Conservation (phyloP, 768 basidiomycete species). For the Jaapia argillacea region DNA sequence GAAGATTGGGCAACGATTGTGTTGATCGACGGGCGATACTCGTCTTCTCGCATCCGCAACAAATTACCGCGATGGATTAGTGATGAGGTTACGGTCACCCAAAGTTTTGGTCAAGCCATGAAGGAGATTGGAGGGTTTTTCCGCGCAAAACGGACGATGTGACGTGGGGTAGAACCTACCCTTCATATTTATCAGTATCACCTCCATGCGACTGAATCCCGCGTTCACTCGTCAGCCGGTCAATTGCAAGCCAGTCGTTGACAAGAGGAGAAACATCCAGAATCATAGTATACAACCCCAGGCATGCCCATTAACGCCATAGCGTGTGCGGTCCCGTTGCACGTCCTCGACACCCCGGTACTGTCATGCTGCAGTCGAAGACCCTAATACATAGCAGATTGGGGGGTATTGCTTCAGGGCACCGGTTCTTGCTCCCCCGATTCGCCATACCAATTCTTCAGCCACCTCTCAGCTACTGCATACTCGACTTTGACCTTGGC, state of each 20-base stretch:
- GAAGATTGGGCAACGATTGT: conserved; percentile 89
- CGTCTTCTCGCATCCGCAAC: conserved; percentile 48
- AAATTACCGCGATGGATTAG: conserved; percentile 95
- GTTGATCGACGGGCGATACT: conserved; percentile 79
- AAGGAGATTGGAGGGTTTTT: conserved; percentile 63
- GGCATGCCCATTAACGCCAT: too few relatives aligned
- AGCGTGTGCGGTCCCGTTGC: too few relatives aligned
- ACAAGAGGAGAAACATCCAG: too few relatives aligned
- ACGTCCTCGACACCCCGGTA: too few relatives aligned
- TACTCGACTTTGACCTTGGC: conserved; percentile 58
- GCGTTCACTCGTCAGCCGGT: too few relatives aligned
- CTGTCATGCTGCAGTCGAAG: too few relatives aligned
- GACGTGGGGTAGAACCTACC: background rate
- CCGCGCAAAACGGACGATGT: conserved; percentile 35
- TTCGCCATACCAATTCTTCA: conserved; percentile 43
- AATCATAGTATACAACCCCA: too few relatives aligned
- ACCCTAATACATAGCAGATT: too few relatives aligned
- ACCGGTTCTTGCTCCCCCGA: too few relatives aligned
- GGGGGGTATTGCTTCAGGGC: too few relatives aligned
- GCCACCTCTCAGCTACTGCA: conserved; percentile 52
- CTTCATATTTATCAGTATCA: background rate
- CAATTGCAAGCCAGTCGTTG: too few relatives aligned
- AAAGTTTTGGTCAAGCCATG: conserved; percentile 64
- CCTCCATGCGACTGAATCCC: too few relatives aligned
- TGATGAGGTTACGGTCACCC: conserved; percentile 41